These are phyloP conservation scores for Linnemannia elongata DNA, from an alignment of 192 early-diverging fungal genomes.

Conservation along the genomic window DNA sequence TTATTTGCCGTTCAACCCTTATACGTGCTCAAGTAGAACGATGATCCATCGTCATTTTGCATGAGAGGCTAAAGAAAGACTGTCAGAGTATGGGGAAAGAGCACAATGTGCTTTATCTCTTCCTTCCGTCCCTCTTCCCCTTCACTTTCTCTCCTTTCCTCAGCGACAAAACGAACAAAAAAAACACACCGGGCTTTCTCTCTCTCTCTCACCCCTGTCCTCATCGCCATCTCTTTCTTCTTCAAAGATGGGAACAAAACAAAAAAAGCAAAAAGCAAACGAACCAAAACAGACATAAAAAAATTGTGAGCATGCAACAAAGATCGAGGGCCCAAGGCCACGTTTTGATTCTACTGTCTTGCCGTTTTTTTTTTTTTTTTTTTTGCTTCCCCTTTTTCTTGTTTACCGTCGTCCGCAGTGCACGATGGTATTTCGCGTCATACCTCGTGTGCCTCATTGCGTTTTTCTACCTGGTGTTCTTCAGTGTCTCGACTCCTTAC, in stretches of 20 bases:
- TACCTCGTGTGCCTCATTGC: neutral
- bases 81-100: too few species aligned
- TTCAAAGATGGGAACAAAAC: neutral
- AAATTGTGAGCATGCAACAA: neutral
- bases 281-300: neutral
- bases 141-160: too few species aligned
- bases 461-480: too few species aligned
- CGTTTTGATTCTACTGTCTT: neutral
- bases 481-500: too few species aligned
- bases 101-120: too few species aligned
- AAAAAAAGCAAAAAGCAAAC: neutral
- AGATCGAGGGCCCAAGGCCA: neutral
- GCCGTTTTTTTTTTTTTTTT: neutral
- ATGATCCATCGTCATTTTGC: too few species aligned
- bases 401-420: neutral
- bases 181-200: too few species aligned
- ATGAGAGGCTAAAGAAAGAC: too few species aligned
- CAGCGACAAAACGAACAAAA: too few species aligned
- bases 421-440: neutral
- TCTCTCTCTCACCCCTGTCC: neutral
- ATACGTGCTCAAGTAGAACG: too few species aligned
- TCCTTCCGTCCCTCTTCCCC: too few species aligned
- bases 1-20: too few species aligned
- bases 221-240: neutral
- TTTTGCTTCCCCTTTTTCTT: neutral